phyloP scores from a whole-genome alignment of 2,329 filamentous ascomycete genomes.

The Plectosphaerella sp. region DNA sequence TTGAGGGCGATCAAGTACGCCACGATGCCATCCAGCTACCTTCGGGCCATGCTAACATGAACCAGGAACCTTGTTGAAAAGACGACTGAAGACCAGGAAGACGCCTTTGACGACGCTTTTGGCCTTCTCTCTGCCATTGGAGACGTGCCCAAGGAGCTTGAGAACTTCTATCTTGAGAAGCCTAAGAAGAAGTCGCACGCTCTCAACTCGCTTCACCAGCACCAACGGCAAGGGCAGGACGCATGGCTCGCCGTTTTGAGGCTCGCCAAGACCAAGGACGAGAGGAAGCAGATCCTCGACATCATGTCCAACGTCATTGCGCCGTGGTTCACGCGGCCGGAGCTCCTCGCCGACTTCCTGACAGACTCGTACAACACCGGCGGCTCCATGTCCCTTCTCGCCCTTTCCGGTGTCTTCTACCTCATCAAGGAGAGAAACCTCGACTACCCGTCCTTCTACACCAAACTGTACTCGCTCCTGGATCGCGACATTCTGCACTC shows the following conservation, averaged over 20 bases:
- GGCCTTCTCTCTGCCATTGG: conserved; percentile 64
- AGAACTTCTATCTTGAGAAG: conserved; percentile 61
- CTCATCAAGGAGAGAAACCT: conserved; percentile 91
- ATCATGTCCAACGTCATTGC: conserved; percentile 74
- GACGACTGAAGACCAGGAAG: conserved; percentile 17
- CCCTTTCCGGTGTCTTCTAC: conserved; percentile 90
- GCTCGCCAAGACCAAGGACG: conserved; percentile 60
- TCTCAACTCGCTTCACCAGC: conserved; percentile 60
- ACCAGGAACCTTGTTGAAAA: conserved; percentile 25
- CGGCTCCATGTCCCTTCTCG: conserved; percentile 80
- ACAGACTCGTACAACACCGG: conserved; percentile 90
- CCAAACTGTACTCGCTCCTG: conserved; percentile 88
- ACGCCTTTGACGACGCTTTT: conserved; percentile 52
- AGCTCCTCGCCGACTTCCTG: conserved; percentile 91
- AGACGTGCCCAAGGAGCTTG: conserved; percentile 64
- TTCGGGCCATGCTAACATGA: conserved; percentile 5
- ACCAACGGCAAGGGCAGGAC: conserved; percentile 77
- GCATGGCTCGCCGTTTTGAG: conserved; percentile 80
- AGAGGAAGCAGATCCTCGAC: conserved; percentile 74
- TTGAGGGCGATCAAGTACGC: conserved; percentile 66
- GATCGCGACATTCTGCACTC: conserved; percentile 85
- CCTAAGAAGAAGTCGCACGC: conserved; percentile 65
- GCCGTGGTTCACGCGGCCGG: conserved; percentile 84
- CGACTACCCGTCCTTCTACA: conserved; percentile 92
- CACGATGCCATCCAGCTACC: conserved; percentile 22